A percentile compares a stretch with the other conserved stretches of the same genome.
Evolutionary conservation across 2,329 filamentous ascomycete species (phyloP).

Genomic region (Fusarium pseudocircinatum): DNA sequence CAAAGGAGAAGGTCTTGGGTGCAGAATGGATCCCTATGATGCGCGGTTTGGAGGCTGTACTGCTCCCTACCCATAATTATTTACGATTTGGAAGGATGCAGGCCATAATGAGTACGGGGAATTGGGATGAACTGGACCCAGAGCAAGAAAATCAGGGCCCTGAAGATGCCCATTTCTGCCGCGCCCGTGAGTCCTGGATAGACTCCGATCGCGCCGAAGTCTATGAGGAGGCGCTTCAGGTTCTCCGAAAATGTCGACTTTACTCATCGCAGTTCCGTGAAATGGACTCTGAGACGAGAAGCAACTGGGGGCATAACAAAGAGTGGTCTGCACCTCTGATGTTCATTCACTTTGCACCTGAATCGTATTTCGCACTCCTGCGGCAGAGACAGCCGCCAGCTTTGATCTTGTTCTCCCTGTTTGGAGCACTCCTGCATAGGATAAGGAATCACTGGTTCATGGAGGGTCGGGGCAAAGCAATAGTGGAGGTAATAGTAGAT

Average conservation of each 20-base stretch:
- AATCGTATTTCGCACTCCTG: accelerated
- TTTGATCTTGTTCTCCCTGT: neutral
- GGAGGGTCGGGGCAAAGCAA: neutral
- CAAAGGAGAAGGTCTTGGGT: neutral
- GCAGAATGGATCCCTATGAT: neutral
- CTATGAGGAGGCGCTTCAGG: neutral
- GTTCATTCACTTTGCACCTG: neutral
- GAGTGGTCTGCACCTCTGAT: neutral
- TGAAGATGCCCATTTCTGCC: neutral
- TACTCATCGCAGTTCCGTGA: neutral
- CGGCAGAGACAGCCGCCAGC: neutral
- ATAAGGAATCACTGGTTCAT: neutral
- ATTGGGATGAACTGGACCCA: neutral
- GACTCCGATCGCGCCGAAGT: accelerated
- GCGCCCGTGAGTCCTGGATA: neutral
- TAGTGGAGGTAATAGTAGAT: neutral
- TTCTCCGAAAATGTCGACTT: neutral
- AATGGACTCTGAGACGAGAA: neutral
- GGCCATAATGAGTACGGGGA: neutral
- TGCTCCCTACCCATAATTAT: neutral
- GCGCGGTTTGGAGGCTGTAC: neutral
- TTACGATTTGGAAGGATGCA: accelerated
- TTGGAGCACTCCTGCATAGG: neutral
- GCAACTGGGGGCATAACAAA: neutral
- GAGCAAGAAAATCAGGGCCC: accelerated